Percentiles rank a stretch among this genome's conserved stretches.
Conservation (phyloP, 2,329 filamentous ascomycete species). For the Venturia effusa region DNA sequence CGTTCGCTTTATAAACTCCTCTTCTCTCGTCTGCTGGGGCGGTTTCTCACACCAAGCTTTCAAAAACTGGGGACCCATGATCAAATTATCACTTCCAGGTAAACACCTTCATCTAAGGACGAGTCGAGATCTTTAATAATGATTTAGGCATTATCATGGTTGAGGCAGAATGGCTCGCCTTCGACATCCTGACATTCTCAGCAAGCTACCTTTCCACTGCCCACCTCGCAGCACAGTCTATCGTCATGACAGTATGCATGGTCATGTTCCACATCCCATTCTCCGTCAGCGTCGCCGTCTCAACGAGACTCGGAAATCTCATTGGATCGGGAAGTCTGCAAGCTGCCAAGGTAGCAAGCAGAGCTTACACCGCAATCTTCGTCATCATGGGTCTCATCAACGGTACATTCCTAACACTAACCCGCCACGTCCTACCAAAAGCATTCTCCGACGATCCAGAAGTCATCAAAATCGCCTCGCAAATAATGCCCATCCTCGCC, state of each 20-base stretch:
- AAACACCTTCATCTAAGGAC: neutral
- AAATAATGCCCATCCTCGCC: conserved; percentile 25
- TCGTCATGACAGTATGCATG: conserved; percentile 25
- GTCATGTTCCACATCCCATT: conserved; percentile 32
- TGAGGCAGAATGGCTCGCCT: conserved; percentile 19
- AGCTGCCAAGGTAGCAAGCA: conserved; percentile 24
- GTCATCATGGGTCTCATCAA: conserved; percentile 25
- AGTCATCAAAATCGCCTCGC: conserved; percentile 23
- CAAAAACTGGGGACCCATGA: conserved; percentile 25
- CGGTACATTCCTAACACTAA: conserved; percentile 21
- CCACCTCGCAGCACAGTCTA: conserved; percentile 17
- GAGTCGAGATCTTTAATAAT: no score
- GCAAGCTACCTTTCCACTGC: conserved; percentile 16
- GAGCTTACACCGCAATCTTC: conserved; percentile 24
- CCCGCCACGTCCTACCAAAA: conserved; percentile 22
- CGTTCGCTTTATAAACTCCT: conserved; percentile 28
- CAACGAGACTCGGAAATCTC: conserved; percentile 28
- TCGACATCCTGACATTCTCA: conserved; percentile 25
- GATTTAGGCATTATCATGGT: conserved; percentile 18
- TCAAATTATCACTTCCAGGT: conserved; percentile 16
- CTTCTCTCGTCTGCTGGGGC: conserved; percentile 35
- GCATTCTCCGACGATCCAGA: conserved; percentile 26
- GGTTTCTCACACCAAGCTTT: conserved; percentile 29
- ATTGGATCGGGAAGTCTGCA: conserved; percentile 26
- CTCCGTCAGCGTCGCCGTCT: conserved; percentile 27